Evolutionary conservation across 140 eudicot genomes (phyloP).

Genomic region (Flaveria floridana): DNA sequence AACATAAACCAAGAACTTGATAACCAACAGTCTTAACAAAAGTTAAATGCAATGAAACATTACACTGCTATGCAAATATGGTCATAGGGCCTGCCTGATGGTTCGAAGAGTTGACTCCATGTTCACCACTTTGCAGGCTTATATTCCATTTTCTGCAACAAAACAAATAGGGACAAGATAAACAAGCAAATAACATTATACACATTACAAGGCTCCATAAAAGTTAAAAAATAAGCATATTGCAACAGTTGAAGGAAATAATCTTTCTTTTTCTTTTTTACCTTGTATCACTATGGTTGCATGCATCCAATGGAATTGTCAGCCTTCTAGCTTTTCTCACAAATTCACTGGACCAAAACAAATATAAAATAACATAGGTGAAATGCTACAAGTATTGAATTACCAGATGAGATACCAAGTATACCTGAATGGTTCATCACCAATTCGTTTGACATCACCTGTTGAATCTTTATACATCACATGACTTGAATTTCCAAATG

Average conservation of each 20-base stretch:
- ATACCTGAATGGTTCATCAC: constrained; percentile 82
- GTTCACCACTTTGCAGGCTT: constrained; percentile 50
- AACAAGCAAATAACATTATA: not conserved
- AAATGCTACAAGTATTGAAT: not conserved
- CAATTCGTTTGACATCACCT: constrained; percentile 56
- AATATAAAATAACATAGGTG: not conserved
- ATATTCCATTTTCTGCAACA: constrained; percentile 52
- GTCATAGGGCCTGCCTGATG: constrained; percentile 52
- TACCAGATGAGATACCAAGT: not conserved
- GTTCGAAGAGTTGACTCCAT: constrained; percentile 61
- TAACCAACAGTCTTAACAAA: not conserved
- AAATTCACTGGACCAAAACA: constrained; percentile 49
- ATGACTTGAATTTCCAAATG: constrained; percentile 21
- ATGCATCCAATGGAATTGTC: constrained; percentile 51
- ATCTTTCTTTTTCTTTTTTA: constrained; percentile 10
- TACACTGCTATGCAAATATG: constrained; percentile 52
- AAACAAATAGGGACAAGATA: not conserved
- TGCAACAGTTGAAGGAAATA: not conserved
- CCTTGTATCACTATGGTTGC: constrained; percentile 50
- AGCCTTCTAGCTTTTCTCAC: constrained; percentile 54
- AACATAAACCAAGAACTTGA: constrained; percentile 14
- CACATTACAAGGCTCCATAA: not conserved
- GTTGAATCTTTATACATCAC: constrained; percentile 53
- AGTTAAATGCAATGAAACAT: constrained; percentile 16
- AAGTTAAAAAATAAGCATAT: not conserved